phyloP scores from a whole-genome alignment of 768 basidiomycete genomes.

The Mrakia frigida region DNA sequence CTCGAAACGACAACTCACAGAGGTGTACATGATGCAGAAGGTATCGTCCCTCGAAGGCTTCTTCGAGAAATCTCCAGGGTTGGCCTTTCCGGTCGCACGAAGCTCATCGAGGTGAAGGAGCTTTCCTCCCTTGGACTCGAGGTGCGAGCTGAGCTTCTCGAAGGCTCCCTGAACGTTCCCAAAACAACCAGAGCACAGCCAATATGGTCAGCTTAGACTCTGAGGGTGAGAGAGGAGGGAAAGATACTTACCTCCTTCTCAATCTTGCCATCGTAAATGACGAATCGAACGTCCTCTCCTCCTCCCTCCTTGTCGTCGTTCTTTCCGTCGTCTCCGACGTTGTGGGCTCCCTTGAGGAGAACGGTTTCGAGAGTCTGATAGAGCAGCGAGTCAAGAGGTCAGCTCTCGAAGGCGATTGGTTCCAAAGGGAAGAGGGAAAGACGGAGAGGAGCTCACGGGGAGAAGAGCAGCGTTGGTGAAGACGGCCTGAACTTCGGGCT shows the following conservation, averaged over 20 bases:
- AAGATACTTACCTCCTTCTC: slow-evolving; percentile 42
- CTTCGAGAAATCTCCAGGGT: slow-evolving; percentile 52
- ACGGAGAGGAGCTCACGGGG: not conserved
- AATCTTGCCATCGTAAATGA: slow-evolving; percentile 76
- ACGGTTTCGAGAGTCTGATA: slow-evolving; percentile 74
- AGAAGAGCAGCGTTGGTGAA: slow-evolving; percentile 84
- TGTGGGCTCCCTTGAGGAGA: slow-evolving; percentile 58
- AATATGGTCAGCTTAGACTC: not conserved
- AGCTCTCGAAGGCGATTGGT: too few relatives aligned
- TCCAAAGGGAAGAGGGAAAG: not conserved
- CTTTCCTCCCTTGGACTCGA: slow-evolving; percentile 38
- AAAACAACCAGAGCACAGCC: not conserved
- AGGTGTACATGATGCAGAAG: slow-evolving; percentile 65
- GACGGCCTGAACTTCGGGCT: slow-evolving; percentile 73
- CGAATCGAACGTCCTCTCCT: slow-evolving; percentile 56
- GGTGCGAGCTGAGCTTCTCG: slow-evolving; percentile 8
- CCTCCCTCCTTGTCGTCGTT: slow-evolving; percentile 32
- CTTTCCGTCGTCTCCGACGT: slow-evolving; percentile 12
- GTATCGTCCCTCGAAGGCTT: slow-evolving; percentile 53
- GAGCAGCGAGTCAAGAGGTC: not conserved
- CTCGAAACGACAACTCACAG: not conserved
- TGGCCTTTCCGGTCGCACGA: slow-evolving; percentile 59
- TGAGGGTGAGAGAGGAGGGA: not conserved
- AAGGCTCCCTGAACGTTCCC: not conserved
- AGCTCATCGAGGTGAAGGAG: slow-evolving; percentile 69